phyloP scores from a whole-genome alignment of 306 rosid species.

The Fragaria ananassa region DNA sequence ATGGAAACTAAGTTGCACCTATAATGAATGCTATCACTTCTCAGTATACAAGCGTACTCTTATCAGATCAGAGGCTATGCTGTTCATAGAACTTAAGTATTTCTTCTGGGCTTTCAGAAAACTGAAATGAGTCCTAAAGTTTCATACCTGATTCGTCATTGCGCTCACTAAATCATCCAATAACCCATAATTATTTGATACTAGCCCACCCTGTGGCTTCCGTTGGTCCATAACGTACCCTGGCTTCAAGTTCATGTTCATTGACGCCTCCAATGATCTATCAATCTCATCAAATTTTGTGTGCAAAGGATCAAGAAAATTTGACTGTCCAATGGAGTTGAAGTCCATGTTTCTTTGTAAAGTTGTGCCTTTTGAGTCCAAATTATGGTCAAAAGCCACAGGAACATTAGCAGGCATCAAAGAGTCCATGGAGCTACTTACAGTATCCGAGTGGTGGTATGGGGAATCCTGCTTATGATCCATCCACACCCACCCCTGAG shows the following conservation, averaged over 20 bases:
- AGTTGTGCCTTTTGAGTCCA: slow-evolving; percentile 29
- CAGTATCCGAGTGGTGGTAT: slow-evolving; percentile 38
- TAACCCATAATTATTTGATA: slow-evolving; percentile 56
- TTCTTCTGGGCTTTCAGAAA: background rate
- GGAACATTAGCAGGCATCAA: slow-evolving; percentile 45
- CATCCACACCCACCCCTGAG: slow-evolving; percentile 55
- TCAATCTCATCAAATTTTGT: slow-evolving; percentile 43
- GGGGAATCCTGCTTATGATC: slow-evolving; percentile 45
- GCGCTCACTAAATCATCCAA: slow-evolving; percentile 74
- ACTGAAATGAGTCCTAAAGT: background rate
- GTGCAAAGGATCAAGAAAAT: slow-evolving; percentile 40
- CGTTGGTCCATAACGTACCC: slow-evolving; percentile 52
- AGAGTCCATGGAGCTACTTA: slow-evolving; percentile 47
- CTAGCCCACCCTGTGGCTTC: slow-evolving; percentile 40
- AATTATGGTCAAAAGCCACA: slow-evolving; percentile 40
- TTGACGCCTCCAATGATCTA: slow-evolving; percentile 34
- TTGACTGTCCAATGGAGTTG: slow-evolving; percentile 21
- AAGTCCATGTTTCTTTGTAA: slow-evolving; percentile 45
- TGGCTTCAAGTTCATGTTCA: slow-evolving; percentile 36
- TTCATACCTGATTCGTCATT: slow-evolving; percentile 72
- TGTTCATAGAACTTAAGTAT: background rate
- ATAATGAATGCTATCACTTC: background rate
- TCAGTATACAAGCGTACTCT: background rate
- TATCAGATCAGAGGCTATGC: background rate
- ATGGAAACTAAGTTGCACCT: background rate